Percentiles rank a stretch among this genome's conserved stretches.
Evolutionary conservation across 805 yeast genomes (phyloP).

Genomic region (Candida tammaniensis): DNA sequence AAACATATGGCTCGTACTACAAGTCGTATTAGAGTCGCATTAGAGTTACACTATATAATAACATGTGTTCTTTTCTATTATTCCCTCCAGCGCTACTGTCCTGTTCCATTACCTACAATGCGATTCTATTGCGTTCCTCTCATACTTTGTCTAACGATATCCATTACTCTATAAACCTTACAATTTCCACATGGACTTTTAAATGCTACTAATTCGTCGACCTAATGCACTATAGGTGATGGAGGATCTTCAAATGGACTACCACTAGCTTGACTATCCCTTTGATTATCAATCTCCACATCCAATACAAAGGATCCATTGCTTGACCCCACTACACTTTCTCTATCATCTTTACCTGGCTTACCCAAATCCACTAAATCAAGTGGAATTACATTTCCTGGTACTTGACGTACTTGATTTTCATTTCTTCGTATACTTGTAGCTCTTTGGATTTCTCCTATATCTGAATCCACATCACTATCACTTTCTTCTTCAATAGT

Average conservation of each 20-base stretch:
- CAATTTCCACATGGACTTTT: neutral
- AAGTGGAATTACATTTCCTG: slow-evolving; percentile 8
- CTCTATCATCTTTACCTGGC: slow-evolving; percentile 4
- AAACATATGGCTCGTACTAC: no score
- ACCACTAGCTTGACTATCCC: slow-evolving; percentile 14
- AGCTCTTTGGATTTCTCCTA: slow-evolving; percentile 43
- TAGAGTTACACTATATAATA: no score
- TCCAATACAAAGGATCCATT: slow-evolving; percentile 31
- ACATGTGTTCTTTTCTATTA: no score
- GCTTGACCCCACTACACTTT: slow-evolving; percentile 16
- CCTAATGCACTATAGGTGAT: no score
- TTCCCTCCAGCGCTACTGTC: no score
- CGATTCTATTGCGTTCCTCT: no score
- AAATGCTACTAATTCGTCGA: no score
- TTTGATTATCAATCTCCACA: slow-evolving; percentile 25
- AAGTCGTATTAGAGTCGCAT: no score
- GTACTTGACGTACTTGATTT: slow-evolving; percentile 6
- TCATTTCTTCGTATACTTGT: slow-evolving; percentile 27
- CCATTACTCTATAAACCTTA: neutral
- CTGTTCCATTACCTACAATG: no score
- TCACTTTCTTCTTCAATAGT: slow-evolving; percentile 22
- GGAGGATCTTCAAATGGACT: slow-evolving; percentile 33
- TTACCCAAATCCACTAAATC: slow-evolving; percentile 12
- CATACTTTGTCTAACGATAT: no score
- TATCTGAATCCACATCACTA: slow-evolving; percentile 45